A percentile compares a stretch with the other conserved stretches of the same genome.
phyloP scores from a whole-genome alignment of 1,284 basidiomycete species.

The Caloboletus inedulis region DNA sequence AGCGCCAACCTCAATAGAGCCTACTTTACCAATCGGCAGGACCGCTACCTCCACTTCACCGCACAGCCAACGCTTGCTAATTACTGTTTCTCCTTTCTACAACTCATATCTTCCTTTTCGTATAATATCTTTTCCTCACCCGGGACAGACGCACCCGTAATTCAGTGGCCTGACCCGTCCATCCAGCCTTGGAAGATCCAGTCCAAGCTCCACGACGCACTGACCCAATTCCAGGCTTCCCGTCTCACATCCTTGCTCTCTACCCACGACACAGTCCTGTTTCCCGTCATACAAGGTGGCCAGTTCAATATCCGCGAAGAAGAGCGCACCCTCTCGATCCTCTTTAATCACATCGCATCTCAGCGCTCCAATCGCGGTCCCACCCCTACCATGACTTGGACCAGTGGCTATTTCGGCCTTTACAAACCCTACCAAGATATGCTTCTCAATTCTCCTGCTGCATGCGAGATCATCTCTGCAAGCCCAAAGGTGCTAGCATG shows the following conservation, averaged over 20 bases:
- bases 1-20: slow-evolving; percentile 95
- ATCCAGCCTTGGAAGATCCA: slow-evolving; percentile 63
- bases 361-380: slow-evolving; percentile 10
- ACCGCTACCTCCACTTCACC: slow-evolving; percentile 84
- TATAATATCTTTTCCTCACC: slow-evolving; percentile 44
- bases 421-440: slow-evolving; percentile 79
- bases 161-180: slow-evolving; percentile 57
- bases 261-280: slow-evolving; percentile 54
- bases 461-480: slow-evolving; percentile 79
- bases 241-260: slow-evolving; percentile 30
- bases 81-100: slow-evolving; percentile 82
- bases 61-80: slow-evolving; percentile 64
- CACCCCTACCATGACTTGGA: slow-evolving; percentile 66
- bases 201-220: slow-evolving; percentile 42
- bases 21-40: slow-evolving; percentile 94
- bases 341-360: slow-evolving; percentile 50
- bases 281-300: slow-evolving; percentile 84
- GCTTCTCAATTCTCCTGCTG: slow-evolving; percentile 60
- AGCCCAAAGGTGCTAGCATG: slow-evolving; percentile 68
- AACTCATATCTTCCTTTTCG: slow-evolving; percentile 70
- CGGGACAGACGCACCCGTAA: slow-evolving; percentile 38
- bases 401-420: slow-evolving; percentile 94
- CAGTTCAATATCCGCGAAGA: slow-evolving; percentile 83
- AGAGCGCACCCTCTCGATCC: slow-evolving; percentile 56
- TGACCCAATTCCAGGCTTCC: slow-evolving; percentile 51